Evolutionary conservation across 352 stramenopile genomes (phyloP).

Genomic region (Phytophthora sp.): DNA sequence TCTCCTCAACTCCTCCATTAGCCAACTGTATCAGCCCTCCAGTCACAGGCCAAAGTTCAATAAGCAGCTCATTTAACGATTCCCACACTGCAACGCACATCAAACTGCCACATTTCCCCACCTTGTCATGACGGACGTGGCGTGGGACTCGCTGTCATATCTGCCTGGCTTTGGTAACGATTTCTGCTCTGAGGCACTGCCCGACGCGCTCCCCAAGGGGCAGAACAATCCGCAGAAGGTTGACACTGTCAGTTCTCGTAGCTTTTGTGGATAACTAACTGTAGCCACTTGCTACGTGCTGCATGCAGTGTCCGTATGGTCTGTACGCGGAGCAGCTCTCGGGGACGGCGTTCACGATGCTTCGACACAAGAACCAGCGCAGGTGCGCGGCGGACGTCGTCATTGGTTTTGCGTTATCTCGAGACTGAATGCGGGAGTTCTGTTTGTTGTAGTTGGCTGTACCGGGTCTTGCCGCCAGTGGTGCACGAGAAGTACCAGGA

Average conservation of each 20-base stretch:
- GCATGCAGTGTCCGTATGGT: constrained; percentile 83
- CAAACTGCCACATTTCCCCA: background rate
- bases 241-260: background rate
- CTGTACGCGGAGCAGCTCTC: constrained; percentile 96
- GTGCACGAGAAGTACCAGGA: constrained; percentile 78
- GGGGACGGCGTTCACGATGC: constrained; percentile 96
- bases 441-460: constrained; percentile 89
- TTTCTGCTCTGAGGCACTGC: constrained; percentile 93
- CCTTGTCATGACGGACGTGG: constrained; percentile 20
- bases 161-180: constrained; percentile 93
- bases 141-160: constrained; percentile 84
- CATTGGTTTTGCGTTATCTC: too few relatives aligned
- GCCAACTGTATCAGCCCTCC: background rate
- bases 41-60: background rate
- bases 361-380: constrained; percentile 87
- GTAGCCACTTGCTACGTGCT: too few relatives aligned
- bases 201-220: constrained; percentile 87
- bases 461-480: constrained; percentile 91
- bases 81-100: background rate
- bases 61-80: constrained; percentile 26
- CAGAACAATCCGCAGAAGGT: constrained; percentile 95
- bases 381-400: too few relatives aligned
- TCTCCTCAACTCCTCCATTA: background rate
- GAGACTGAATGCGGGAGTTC: too few relatives aligned
- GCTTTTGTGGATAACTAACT: too few relatives aligned